phyloP scores from a whole-genome alignment of 805 yeast species.

The Pichia kluyveri region DNA sequence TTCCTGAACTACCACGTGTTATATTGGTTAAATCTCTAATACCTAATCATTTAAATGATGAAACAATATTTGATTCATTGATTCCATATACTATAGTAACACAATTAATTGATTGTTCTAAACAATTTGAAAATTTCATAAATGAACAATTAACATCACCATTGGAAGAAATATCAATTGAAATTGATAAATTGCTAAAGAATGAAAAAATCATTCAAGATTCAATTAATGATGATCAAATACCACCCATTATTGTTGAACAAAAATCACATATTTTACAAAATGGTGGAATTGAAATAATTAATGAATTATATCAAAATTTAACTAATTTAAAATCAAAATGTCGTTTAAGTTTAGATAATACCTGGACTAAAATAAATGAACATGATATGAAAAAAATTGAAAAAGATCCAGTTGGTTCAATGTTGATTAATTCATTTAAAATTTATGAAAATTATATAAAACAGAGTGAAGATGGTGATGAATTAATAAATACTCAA shows the following conservation, averaged over 20 bases:
- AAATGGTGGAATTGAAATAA: constrained; percentile 40
- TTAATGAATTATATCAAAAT: constrained; percentile 37
- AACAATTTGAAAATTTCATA: constrained; percentile 26
- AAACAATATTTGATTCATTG: constrained; percentile 43
- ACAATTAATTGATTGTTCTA: constrained; percentile 55
- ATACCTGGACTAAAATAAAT: constrained; percentile 38
- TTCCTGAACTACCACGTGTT: constrained; percentile 38
- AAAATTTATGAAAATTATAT: constrained; percentile 40
- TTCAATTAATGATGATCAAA: neutral
- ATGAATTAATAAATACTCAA: constrained; percentile 38
- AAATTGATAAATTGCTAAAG: too few species aligned
- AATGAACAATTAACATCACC: constrained; percentile 27
- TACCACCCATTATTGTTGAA: constrained; percentile 33
- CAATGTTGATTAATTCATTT: constrained; percentile 30
- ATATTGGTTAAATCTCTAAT: constrained; percentile 41
- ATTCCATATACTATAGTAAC: constrained; percentile 48
- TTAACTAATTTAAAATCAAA: constrained; percentile 34
- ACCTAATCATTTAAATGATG: constrained; percentile 25
- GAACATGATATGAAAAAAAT: constrained; percentile 43
- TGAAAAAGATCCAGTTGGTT: constrained; percentile 29
- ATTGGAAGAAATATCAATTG: constrained; percentile 28
- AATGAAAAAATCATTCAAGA: too few species aligned
- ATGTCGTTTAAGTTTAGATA: constrained; percentile 34
- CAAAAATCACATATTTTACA: constrained; percentile 7
- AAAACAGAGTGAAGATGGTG: constrained; percentile 53